Evolutionary conservation across 768 basidiomycete genomes (phyloP), one percentile per base, ranked within the genome.

Genomic region (Symmetrospora coprosmae): DNA sequence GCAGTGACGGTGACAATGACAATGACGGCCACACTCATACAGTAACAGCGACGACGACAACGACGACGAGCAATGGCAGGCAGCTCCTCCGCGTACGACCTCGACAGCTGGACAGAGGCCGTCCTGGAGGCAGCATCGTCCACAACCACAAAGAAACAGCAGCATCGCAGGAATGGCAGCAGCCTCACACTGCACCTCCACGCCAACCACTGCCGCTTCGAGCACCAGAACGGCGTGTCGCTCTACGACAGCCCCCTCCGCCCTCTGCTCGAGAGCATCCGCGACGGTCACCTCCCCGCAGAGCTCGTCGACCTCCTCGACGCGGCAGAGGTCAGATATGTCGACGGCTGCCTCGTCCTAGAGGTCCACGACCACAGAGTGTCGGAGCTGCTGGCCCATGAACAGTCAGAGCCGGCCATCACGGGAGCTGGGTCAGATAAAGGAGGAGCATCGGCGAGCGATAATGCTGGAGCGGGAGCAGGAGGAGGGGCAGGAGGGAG

Each of bases 321-420:
- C 58, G 68, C 71, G 17, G 55, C 67, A 1, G 55, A 46, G 9
- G 61, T 68, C 11, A 19, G 33, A 17, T 68, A 65, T 41, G 64
- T 62, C 60, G 66, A 66, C 19, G 67, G 74, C 9, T 75, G 74
- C 61, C 67, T 75, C 17, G 73, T 75, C 19, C 73, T 76, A 50
- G 74, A 76, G 60, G 68, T 76, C n/a, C 72, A 74, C 64, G 75
- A 76, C 60, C 73, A 71, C 51, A 69, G 75, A 53, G 35, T 23
- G 17, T 33, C 35, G 19, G 50, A n/a, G n/a, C n/a, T n/a, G n/a
- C n/a, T n/a, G n/a, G n/a, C n/a, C n/a, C n/a, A n/a, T n/a, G n/a
- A n/a, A n/a, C n/a, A n/a, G n/a, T n/a, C n/a, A n/a, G n/a, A n/a
- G n/a, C n/a, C n/a, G n/a, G n/a, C n/a, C n/a, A n/a, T n/a, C n/a